These are phyloP conservation scores for Ophiocytium majus DNA, from an alignment of 352 stramenopile genomes.

Conservation along the genomic window DNA sequence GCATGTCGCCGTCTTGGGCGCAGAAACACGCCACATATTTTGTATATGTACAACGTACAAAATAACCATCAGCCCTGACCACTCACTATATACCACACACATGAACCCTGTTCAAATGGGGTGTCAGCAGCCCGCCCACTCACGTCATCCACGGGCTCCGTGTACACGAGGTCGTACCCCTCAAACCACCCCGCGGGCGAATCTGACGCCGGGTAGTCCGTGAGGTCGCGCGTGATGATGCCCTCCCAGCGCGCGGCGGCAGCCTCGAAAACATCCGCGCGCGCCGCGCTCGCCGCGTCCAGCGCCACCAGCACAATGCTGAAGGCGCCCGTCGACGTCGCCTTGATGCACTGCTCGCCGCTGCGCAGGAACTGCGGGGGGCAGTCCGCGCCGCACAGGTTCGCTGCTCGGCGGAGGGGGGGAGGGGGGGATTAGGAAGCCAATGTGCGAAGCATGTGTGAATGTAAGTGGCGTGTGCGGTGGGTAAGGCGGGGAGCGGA, in stretches of 20 bases:
- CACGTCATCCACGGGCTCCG: constrained; percentile 4
- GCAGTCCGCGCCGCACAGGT: not conserved
- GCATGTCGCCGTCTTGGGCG: no score
- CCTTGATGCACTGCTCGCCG: not conserved
- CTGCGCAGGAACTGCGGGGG: not conserved
- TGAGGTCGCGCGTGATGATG: constrained; percentile 15
- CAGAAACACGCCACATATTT: no score
- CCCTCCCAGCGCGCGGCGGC: not conserved
- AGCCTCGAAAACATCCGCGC: not conserved
- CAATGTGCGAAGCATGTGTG: no score
- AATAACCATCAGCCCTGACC: no score
- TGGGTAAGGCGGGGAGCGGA: no score
- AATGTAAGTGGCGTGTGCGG: no score
- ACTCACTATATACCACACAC: no score
- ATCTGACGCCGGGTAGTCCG: not conserved
- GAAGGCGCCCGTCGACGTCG: not conserved
- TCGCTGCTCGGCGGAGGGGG: not conserved
- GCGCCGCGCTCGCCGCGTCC: not conserved
- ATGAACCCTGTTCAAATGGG: no score
- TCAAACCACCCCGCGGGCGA: constrained; percentile 1
- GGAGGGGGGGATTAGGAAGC: no score
- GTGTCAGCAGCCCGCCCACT: no score
- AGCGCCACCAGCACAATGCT: not conserved
- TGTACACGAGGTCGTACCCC: not conserved
- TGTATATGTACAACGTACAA: no score